Evolutionary conservation across 2,329 filamentous ascomycete species (phyloP).

Genomic region (Fusarium equiseti): DNA sequence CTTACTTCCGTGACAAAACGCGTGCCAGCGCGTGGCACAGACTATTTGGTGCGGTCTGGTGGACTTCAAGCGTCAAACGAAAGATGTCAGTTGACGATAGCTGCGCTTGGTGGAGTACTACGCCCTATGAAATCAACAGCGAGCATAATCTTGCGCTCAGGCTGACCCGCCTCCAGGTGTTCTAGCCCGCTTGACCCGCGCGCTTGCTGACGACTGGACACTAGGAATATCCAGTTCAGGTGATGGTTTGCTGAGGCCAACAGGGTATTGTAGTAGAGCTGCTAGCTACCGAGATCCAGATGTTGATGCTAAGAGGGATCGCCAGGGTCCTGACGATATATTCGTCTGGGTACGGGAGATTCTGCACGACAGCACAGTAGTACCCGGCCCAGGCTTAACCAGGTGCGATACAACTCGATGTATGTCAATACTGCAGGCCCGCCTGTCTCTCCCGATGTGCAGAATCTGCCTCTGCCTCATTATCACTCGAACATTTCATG

Average conservation of each 20-base stretch:
- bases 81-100: constrained; percentile 44
- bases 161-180: constrained; percentile 31
- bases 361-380: constrained; percentile 25
- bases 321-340: constrained; percentile 45
- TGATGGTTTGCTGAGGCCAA: constrained; percentile 32
- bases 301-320: constrained; percentile 37
- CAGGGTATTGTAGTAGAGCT: constrained; percentile 25
- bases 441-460: constrained; percentile 11
- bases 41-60: constrained; percentile 27
- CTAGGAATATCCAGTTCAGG: not conserved
- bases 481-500: constrained; percentile 3
- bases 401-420: constrained; percentile 42
- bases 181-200: constrained; percentile 13
- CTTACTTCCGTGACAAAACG: constrained; percentile 29
- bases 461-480: constrained; percentile 19
- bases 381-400: constrained; percentile 16
- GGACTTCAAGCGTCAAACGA: constrained; percentile 24
- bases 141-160: constrained; percentile 35
- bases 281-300: constrained; percentile 6
- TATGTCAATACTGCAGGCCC: constrained; percentile 47
- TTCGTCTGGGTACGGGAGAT: constrained; percentile 15
- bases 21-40: constrained; percentile 37
- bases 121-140: constrained; percentile 14
- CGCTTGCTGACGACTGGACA: constrained; percentile 16
- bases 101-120: constrained; percentile 22